Evolutionary conservation across 1,284 basidiomycete species (phyloP), one percentile per base, ranked within the genome.

Genomic region (Tilletia indica): DNA sequence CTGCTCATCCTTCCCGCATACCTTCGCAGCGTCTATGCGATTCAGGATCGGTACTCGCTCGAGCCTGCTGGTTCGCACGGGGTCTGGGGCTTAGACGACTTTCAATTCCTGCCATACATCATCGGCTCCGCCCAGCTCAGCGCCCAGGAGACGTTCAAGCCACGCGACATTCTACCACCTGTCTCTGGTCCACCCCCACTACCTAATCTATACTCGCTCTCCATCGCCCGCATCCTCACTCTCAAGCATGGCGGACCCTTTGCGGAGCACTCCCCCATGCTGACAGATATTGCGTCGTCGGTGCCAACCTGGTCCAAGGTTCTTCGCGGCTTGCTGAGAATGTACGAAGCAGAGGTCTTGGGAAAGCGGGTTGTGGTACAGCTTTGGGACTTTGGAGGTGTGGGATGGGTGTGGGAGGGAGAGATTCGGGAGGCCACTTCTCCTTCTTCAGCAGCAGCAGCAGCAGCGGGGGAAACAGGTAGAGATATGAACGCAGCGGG

Each of bases 61-160:
- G 96, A 99, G 85, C 96, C 97, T 3, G 96, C 96, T 0, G 96
- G 96, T 2, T 94, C 92, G 75, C 97, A 99, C 81, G 96, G 96
- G 8, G 96, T 98, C 0, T 99, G 96, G 96, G 96, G 96, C 0
- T 86, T 99, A 47, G 83, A 99, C 83, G 97, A 99, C 83, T 97
- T 92, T 74, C 90, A 89, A 69, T 97, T 97, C 85, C 87, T 97
- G 34, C 91, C 91, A 34, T 98, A 98, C 83, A 88, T 97, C 9
- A 92, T 97, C 81, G 96, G 96, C 4, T 93, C 94, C 73, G 93
- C 90, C 1, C 93, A 98, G 85, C 87, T 98, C 6, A 87, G 92
- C 0, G 71, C 70, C 34, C 63, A 73, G 12, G 14, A 39, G 3
- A 58, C 70, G 31, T 69, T 72, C 9, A 16, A 14, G 14, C 25